Evolutionary conservation across 2,329 filamentous ascomycete species (phyloP), one percentile per base, ranked within the genome.

Genomic region (Ophiobolus disseminans): DNA sequence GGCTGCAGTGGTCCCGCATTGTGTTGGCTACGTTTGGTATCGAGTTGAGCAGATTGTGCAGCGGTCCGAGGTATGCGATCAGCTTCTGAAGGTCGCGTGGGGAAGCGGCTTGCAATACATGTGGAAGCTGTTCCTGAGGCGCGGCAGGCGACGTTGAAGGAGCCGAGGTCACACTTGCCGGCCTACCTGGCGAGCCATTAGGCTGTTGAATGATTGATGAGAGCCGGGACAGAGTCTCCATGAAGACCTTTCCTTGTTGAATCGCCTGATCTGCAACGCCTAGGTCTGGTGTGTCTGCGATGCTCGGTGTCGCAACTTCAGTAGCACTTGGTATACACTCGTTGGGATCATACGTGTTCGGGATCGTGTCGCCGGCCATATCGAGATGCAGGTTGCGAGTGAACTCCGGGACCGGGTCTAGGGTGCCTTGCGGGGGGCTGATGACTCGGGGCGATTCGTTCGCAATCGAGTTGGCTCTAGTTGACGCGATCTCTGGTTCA

Each of bases 1-100:
- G 85, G 42, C 82, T 78, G 28, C 84, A 84, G 50, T 91, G 82
- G 14, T 81, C 79, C 48, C 81, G 76, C 50, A 87, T 78, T n/a
- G 78, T 77, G 34, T 81, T 68, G 23, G 72, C 66, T 22, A 75
- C 63, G 38, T 72, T 70, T 1, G 73, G 73, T n/a, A 74, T 70
- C 5, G 67, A 65, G 16, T 61, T 70, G 26, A 76, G 55, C 11
- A 74, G 55, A 35, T 69, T 70, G 39, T 73, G 69, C 2, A 76
- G 48, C 3, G 66, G 66, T 5, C 60, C 62, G 9, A 75, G 62
- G 47, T 73, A 71, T 2, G 69, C 66, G 5, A 69, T 47, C 3
- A 76, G 58, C 46, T 69, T 70, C 22, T 71, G 63, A 5, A 73
- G 57, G 10, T 59, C 57, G 48, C 69, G 63, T 7, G 68, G 68